phyloP scores from a whole-genome alignment of 352 stramenopile species.

The Poterioochromonas sp. region DNA sequence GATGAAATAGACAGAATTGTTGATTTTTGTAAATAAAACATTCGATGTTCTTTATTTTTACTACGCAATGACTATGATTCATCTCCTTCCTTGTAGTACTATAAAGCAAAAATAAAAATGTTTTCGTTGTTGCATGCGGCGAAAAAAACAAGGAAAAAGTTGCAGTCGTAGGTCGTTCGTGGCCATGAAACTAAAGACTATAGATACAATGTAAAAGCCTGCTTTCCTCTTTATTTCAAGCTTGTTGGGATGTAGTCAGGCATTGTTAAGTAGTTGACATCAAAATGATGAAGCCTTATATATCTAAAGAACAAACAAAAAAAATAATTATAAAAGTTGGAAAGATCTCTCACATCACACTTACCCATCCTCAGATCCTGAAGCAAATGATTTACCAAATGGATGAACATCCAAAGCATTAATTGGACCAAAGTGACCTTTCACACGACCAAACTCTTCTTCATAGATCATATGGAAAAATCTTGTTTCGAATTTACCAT shows the following conservation, averaged over 20 bases:
- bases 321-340: slow-evolving; percentile 46
- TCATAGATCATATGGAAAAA: slow-evolving; percentile 98
- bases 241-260: slow-evolving; percentile 67
- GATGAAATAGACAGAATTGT: too few species aligned
- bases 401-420: slow-evolving; percentile 97
- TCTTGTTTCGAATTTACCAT: slow-evolving; percentile 84
- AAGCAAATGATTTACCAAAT: slow-evolving; percentile 95
- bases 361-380: slow-evolving; percentile 94
- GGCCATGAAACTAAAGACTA: neutral
- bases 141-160: neutral
- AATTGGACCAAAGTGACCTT: slow-evolving; percentile 98
- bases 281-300: slow-evolving; percentile 82
- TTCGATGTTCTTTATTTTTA: neutral
- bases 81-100: neutral
- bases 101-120: neutral
- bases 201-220: neutral
- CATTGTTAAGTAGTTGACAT: slow-evolving; percentile 92
- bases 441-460: slow-evolving; percentile 94
- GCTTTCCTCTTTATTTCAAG: slow-evolving; percentile 43
- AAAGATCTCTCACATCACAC: neutral
- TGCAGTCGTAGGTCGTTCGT: neutral
- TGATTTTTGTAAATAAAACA: too few species aligned
- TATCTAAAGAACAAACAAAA: slow-evolving; percentile 45
- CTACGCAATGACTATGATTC: neutral
- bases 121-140: neutral